Conservation (phyloP, 2,329 filamentous ascomycete genomes). For the Xylaria sp. region DNA sequence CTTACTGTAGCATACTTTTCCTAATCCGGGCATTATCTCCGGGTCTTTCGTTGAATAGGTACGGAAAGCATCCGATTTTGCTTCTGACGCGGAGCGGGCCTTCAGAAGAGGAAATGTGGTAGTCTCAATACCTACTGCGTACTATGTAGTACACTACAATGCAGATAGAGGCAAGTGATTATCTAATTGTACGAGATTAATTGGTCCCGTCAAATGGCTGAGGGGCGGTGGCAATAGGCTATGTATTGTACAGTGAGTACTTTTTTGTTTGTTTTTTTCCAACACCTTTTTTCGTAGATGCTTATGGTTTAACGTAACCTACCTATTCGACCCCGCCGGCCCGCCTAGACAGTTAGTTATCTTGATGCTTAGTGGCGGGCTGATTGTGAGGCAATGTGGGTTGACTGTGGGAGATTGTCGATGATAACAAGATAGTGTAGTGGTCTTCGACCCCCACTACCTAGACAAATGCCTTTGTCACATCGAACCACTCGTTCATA, state of each 20-base stretch:
- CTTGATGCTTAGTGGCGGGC: neutral
- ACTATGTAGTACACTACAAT: neutral
- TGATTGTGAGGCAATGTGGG: slow-evolving; percentile 11
- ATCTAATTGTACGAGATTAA: slow-evolving; percentile 11
- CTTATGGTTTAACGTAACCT: neutral
- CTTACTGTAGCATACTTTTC: slow-evolving; percentile 40
- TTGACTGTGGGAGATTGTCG: neutral
- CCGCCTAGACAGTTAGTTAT: neutral
- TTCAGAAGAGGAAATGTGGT: slow-evolving; percentile 31
- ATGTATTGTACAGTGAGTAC: slow-evolving; percentile 12
- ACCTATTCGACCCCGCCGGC: neutral
- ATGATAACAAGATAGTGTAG: neutral
- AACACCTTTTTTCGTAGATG: neutral
- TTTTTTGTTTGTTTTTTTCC: neutral
- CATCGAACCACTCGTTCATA: slow-evolving; percentile 30
- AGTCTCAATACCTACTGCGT: slow-evolving; percentile 12
- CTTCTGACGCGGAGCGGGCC: slow-evolving; percentile 37
- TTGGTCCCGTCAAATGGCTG: slow-evolving; percentile 6
- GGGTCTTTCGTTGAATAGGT: slow-evolving; percentile 42
- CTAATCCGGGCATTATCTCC: slow-evolving; percentile 45
- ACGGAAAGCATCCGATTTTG: slow-evolving; percentile 41
- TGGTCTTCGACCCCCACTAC: slow-evolving; percentile 19
- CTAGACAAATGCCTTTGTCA: slow-evolving; percentile 9
- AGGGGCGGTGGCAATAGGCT: slow-evolving; percentile 16
- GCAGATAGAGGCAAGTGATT: slow-evolving; percentile 5